Percentiles rank a stretch among this genome's conserved stretches.
Evolutionary conservation across 2,329 filamentous ascomycete species (phyloP).

Genomic region (Arthrobotrys conoides): DNA sequence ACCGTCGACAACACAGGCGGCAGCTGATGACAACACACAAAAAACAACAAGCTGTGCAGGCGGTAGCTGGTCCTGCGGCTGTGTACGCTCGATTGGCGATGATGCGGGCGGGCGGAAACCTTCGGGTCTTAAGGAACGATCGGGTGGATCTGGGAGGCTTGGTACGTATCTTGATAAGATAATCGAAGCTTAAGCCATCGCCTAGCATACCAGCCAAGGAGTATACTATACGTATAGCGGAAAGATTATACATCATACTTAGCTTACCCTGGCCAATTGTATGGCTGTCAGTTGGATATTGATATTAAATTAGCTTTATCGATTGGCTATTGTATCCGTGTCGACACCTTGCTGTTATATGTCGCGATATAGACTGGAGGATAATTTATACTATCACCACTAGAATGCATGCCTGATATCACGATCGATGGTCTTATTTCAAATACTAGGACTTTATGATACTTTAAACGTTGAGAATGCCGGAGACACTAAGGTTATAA

Average conservation of each 20-base stretch:
- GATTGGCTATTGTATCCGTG: too few species aligned
- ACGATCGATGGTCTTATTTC: too few species aligned
- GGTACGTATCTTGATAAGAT: slow-evolving; percentile 2
- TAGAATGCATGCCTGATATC: too few species aligned
- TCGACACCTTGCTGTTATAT: too few species aligned
- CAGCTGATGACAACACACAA: not conserved
- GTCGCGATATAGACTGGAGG: too few species aligned
- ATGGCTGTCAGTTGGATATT: too few species aligned
- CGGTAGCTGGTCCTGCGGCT: not conserved
- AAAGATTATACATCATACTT: too few species aligned
- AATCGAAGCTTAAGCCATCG: not conserved
- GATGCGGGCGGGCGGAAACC: slow-evolving; percentile 7
- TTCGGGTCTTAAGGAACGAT: not conserved
- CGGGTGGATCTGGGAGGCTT: not conserved
- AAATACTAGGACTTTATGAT: too few species aligned
- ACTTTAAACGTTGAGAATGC: too few species aligned
- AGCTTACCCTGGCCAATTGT: too few species aligned
- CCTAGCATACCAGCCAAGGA: not conserved
- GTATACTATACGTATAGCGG: not conserved
- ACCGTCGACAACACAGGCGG: not conserved
- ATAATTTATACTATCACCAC: too few species aligned
- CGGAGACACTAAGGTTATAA: not conserved
- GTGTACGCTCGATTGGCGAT: slow-evolving; percentile 1
- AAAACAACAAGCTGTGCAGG: slow-evolving; percentile 3
- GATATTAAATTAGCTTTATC: too few species aligned